Base-by-base conservation (phyloP, 495 filamentous ascomycete genomes). In the Neurospora sp. region DNA sequence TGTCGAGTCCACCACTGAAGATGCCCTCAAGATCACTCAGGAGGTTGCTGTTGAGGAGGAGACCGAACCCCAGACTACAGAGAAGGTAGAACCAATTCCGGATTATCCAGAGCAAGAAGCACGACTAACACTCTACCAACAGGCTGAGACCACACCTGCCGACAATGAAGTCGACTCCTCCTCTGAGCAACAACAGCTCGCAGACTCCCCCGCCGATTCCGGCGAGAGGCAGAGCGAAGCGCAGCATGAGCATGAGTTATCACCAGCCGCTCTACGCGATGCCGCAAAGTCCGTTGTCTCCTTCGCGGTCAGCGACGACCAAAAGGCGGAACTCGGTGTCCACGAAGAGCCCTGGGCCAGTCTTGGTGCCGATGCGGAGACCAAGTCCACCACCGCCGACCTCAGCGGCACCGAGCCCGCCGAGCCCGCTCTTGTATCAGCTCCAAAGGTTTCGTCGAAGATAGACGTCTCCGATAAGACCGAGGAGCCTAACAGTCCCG, bases 271-370 rank as follows among this genome's bases (percentile, higher is more conserved):
- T 35, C n/a, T 76, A 73, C 68, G 73, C 74, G 53, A 79, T 73
- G 53, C 68, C 78, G 68, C 41, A 78, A 71, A 79, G 72, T 61
- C 76, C 78, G 40, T 74, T 80, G 72, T 76, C 76, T 31, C 77
- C 77, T 39, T 73, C 79, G 68, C 77, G 40, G 6, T 76, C 79
- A 27, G 53, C 69, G 69, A 71, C 74, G 73, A 79, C 69, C 71
- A 75, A 71, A 39, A 42, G 70, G 39, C 59, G 74, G 69, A 79
- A 78, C 68, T 76, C 77, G 59, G 75, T 78, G 38, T 65, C 53
- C 27, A 35, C 53, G 12, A 72, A 74, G 71, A 79, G 71, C 39
- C 71, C 75, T 41, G 72, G 70, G 41, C 71, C 65, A 65, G 35
- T 6, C 35, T 69, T 44, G 73, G 61, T 12, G 69, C 35, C 20